These are phyloP conservation scores for Corylus avellana DNA, from an alignment of 306 rosid species.

Conservation along the genomic window DNA sequence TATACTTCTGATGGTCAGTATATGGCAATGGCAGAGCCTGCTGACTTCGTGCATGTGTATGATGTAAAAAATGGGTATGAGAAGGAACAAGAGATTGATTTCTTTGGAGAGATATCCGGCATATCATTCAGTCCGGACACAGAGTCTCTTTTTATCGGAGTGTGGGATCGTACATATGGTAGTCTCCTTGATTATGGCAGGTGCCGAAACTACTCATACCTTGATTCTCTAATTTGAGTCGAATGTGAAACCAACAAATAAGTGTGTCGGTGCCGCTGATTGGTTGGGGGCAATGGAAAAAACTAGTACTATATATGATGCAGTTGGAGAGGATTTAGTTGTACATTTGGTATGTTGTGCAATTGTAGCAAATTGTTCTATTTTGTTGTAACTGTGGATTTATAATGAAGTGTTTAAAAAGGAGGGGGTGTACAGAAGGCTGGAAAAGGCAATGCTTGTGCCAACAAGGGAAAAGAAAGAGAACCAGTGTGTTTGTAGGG, in stretches of 20 bases:
- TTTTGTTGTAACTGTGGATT: conserved; percentile 22
- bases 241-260: conserved; percentile 18
- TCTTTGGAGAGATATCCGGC: conserved; percentile 91
- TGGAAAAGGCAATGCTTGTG: conserved; percentile 19
- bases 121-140: conserved; percentile 95
- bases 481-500: conserved; percentile 11
- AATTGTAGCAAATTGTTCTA: conserved; percentile 22
- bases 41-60: conserved; percentile 84
- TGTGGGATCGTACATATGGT: conserved; percentile 87
- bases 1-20: conserved; percentile 75
- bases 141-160: conserved; percentile 78
- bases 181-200: conserved; percentile 84
- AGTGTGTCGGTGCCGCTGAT: conserved; percentile 26
- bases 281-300: conserved; percentile 16
- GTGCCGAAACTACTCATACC: conserved; percentile 53
- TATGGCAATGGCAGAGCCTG: conserved; percentile 93
- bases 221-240: conserved; percentile 54
- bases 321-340: conserved; percentile 35
- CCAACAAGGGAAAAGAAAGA: conserved; percentile 10
- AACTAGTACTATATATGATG: conserved; percentile 18
- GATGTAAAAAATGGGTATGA: conserved; percentile 72
- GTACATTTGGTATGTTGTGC: conserved; percentile 46
- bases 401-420: conserved; percentile 18
- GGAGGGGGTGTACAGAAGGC: conserved; percentile 48
- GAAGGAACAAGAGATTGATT: conserved; percentile 80